Base-by-base conservation (phyloP, 2,329 filamentous ascomycete species). In the Nemania diffusa region DNA sequence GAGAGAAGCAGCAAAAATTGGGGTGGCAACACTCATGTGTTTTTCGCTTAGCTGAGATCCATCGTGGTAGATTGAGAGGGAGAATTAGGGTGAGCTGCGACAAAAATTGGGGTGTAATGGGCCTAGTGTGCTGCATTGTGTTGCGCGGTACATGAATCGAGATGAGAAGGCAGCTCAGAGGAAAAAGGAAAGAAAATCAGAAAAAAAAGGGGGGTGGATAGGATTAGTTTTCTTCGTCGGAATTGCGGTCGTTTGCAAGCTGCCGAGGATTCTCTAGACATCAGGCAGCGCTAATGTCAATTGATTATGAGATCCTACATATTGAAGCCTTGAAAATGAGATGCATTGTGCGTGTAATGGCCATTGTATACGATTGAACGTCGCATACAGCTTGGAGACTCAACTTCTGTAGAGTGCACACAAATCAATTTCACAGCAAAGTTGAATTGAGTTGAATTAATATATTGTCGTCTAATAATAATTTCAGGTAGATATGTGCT, bases 31-130 rank as follows among this genome's bases (percentile, higher is more conserved):
- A 8, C 27, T 40, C 11, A 26, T 20, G 34, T 26, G 20, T n/a
- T 22, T 50, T 50, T 34, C 17, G 37, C 50, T 50, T 27, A 29
- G 40, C 40, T 29, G 20, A 48, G 27, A 37, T n/a, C 22, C 29
- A 8, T 37, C 22, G 26, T 15, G 13, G 24, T 26, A 17, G 42
- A 53, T 24, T 24, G 26, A 62, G 64, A 67, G 37, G 55, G 60
- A 55, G 32, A 44, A 32, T 29, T 55, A 72, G 72, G 26, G 37
- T 6, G 24, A 37, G 52, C n/a, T 40, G 44, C 11, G 11, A 4
- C 17, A 26, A 52, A 62, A 53, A 46, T 46, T 22, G 32, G 20
- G 27, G 7, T 40, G n/a, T n/a, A 32, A 37, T 20, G 27, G 11
- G 29, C 29, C 20, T n/a, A n/a, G 9, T 26, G 26, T 42, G 44